Evolutionary conservation across 2,329 filamentous ascomycete genomes (phyloP), one percentile per base, ranked within the genome.

Genomic region (Chalara sp.): DNA sequence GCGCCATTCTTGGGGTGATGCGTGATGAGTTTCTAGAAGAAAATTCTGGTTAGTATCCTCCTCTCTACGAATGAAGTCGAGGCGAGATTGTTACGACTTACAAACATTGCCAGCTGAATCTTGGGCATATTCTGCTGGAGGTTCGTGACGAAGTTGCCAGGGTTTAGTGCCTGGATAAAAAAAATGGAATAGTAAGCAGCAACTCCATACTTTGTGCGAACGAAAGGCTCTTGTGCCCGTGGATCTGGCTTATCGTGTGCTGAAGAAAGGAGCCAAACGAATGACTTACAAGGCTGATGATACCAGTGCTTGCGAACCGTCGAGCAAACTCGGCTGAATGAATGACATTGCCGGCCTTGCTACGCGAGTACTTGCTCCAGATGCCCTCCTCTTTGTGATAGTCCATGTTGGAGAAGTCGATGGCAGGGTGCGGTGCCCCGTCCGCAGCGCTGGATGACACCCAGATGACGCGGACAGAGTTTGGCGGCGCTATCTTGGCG

Each of bases 201-300:
- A 13, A 39, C 21, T 21, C 21, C 21, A 2, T 21, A 21, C 21
- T 2, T 21, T 21, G 21, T 21, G 21, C 21, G 21, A 21, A 21
- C 21, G 21, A 21, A 21, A 21, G 21, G 21, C 21, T 21, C 21
- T 21, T 21, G 21, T 21, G 21, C 21, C 21, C 21, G 21, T 21
- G 21, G 21, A 21, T 21, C 21, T 21, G 21, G 21, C 21, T 21
- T 3, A 2, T 21, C 21, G 21, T 21, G 13, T 39, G 35, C 10
- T 11, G 13, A 3, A 3, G 10, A 39, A 11, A 39, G 13, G 10
- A 29, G 5, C 7, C 21, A 32, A 39, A 29, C 8, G 13, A 10
- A 28, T 8, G 31, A 44, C 44, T 35, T 53, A 55, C 53, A 11
- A 56, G 31, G 43, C 50, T 53, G n/a, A 56, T 37, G 31, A 56